Evolutionary conservation across 345 rosid genomes (phyloP).

Genomic region (Nasturtium officinale): DNA sequence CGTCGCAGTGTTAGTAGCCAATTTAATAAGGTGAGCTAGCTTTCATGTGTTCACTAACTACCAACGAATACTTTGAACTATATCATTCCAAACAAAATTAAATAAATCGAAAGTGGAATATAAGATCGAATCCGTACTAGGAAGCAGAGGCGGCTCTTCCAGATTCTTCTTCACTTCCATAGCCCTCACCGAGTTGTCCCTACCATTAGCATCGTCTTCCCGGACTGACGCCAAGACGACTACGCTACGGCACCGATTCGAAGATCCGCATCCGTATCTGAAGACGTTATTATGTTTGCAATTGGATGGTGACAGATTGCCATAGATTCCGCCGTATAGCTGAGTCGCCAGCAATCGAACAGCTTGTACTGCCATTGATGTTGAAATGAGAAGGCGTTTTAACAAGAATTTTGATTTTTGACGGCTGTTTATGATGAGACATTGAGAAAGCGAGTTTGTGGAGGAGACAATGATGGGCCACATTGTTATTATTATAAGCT

Average conservation of each 20-base stretch:
- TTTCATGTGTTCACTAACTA: background rate
- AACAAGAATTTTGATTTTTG: background rate
- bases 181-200: conserved; percentile 40
- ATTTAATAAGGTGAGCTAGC: background rate
- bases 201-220: conserved; percentile 36
- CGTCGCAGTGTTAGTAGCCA: background rate
- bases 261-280: conserved; percentile 19
- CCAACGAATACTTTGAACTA: background rate
- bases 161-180: conserved; percentile 47
- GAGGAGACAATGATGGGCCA: conserved; percentile 20
- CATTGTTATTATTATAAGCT: background rate
- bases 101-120: background rate
- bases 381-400: conserved; percentile 21
- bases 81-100: background rate
- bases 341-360: conserved; percentile 43
- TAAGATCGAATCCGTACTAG: conserved; percentile 55
- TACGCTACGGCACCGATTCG: conserved; percentile 38
- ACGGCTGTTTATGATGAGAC: conserved; percentile 30
- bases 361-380: conserved; percentile 53
- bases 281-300: conserved; percentile 10
- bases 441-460: background rate
- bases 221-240: conserved; percentile 40
- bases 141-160: conserved; percentile 57
- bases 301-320: conserved; percentile 39
- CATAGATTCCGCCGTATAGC: conserved; percentile 36